Evolutionary conservation across 2,329 filamentous ascomycete genomes (phyloP), one percentile per base, ranked within the genome.

Genomic region (Colletotrichum magnum): DNA sequence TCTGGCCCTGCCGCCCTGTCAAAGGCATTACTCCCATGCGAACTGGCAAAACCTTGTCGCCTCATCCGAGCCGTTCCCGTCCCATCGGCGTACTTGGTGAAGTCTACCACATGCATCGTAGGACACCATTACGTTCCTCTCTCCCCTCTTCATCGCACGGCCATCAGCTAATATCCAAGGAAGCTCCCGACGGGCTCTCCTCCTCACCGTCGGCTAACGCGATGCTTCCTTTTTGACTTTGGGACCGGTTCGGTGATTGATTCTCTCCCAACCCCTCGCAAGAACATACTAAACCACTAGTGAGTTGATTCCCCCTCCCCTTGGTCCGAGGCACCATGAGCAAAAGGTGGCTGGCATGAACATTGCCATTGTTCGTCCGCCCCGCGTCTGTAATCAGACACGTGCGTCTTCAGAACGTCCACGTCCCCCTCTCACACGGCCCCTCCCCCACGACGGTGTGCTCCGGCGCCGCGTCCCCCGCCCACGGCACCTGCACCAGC

Each of bases 401-500:
- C n/a, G 4, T 21, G 16, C 18, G 18, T 24, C 50, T 15, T 69
- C 36, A 59, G 50, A 66, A 56, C 13, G 18, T 52, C 66, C 66
- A 69, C n/a, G 41, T 28, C 18, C 62, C 66, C 56, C 32, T 69
- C 21, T 56, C 32, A 66, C 77, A 79, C 6, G 74, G 68, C 16
- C 77, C 77, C 15, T 78, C 75, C 18, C 79, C 58, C n/a, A 79
- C 57, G 7, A 79, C 72, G 3, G 60, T 72, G 58, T 79, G 74
- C 28, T 74, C 70, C 6, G 77, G 78, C 2, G 72, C 68, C 54
- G 59, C 53, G 56, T 78, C 66, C 7, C 68, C 70, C 41, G 39
- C 71, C 64, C 78, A 80, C 13, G 76, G 76, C 6, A 77, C 65
- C 69, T 80, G 78, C 28, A 79, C 72, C 45, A 79, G 64, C 13